phyloP scores from a whole-genome alignment of 148 eudicot species.

The Rhododendron vialii region DNA sequence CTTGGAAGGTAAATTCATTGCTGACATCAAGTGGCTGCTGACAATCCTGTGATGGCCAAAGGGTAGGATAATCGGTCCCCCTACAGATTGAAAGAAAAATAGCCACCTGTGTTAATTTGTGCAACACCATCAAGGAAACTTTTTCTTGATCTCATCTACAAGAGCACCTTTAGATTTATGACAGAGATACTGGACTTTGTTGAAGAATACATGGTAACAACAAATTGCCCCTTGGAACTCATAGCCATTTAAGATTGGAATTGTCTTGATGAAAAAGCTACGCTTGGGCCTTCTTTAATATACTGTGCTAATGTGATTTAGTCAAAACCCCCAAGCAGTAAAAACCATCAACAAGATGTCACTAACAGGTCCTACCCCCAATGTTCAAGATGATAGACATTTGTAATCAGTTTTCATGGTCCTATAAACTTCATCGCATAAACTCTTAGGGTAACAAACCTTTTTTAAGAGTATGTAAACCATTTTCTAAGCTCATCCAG shows the following conservation, averaged over 20 bases:
- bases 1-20: conserved; percentile 79
- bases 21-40: conserved; percentile 94
- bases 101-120: conserved; percentile 2
- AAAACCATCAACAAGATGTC: neutral
- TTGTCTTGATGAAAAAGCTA: neutral
- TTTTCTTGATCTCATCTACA: neutral
- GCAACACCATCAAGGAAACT: neutral
- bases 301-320: neutral
- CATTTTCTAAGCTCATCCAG: neutral
- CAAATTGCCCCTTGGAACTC: neutral
- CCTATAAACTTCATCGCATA: neutral
- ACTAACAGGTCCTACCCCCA: neutral
- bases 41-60: conserved; percentile 81
- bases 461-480: neutral
- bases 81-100: conserved; percentile 22
- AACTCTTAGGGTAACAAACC: neutral
- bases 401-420: neutral
- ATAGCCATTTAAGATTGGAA: neutral
- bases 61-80: conserved; percentile 74
- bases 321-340: neutral
- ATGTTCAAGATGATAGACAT: neutral
- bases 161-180: neutral
- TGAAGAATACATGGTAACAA: neutral
- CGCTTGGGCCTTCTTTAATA: neutral
- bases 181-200: neutral